phyloP scores from a whole-genome alignment of 2,329 filamentous ascomycete species.

The Fusarium sp. region DNA sequence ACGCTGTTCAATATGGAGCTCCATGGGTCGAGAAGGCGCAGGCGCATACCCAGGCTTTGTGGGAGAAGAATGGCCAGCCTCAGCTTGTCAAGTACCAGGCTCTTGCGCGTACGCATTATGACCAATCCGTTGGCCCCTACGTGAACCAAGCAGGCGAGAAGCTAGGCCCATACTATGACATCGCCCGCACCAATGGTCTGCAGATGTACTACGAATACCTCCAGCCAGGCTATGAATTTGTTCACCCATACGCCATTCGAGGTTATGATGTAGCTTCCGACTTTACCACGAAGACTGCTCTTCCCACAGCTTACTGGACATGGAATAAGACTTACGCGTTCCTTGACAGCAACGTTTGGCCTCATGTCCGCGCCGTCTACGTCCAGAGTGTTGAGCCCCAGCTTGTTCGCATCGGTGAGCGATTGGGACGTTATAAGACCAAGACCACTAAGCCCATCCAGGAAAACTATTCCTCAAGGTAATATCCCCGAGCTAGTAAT shows the following conservation, averaged over 20 bases:
- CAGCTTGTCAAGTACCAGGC: conserved; percentile 72
- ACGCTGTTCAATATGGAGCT: conserved; percentile 77
- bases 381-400: conserved; percentile 95
- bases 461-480: conserved; percentile 29
- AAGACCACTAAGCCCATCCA: conserved; percentile 46
- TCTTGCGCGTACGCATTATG: conserved; percentile 72
- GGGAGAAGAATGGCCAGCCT: conserved; percentile 81
- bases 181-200: conserved; percentile 68
- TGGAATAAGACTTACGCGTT: conserved; percentile 77
- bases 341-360: conserved; percentile 80
- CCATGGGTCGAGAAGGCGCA: conserved; percentile 75
- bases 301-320: conserved; percentile 76
- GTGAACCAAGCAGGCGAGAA: conserved; percentile 68
- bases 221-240: conserved; percentile 77
- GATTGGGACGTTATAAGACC: conserved; percentile 77
- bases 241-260: conserved; percentile 76
- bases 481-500: neutral
- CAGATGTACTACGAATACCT: conserved; percentile 78
- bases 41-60: conserved; percentile 74
- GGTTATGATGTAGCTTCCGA: conserved; percentile 73
- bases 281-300: conserved; percentile 73
- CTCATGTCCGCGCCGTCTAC: conserved; percentile 81
- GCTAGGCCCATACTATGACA: conserved; percentile 77
- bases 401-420: conserved; percentile 88
- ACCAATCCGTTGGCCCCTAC: conserved; percentile 76